Evolutionary conservation across 1,284 basidiomycete genomes (phyloP), one percentile per base, ranked within the genome.

Genomic region (Tylopilus sp.): DNA sequence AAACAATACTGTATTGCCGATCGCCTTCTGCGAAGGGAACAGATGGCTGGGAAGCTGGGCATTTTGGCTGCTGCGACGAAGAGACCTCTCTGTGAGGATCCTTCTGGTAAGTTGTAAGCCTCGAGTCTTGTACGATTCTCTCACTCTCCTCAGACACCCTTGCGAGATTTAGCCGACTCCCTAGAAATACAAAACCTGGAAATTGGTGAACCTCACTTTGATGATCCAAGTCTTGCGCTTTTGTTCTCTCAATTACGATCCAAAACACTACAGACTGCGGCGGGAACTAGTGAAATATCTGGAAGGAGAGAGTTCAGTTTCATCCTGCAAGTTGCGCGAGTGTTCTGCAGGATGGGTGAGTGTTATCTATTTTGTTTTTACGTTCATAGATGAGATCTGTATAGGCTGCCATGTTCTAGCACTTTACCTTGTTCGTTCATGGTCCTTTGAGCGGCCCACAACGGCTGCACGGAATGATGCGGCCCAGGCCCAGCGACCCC

Each of bases 11-110:
- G 86, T 98, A 3, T 72, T 99, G 2, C 94, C 95, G 0, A 77
- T 82, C 20, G 94, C 94, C 0, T 92, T 98, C 67, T 77, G 79
- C 48, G 81, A 86, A 19, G 94, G 94, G 0, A 94, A 98, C 70
- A 81, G 96, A 32, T 98, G 92, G 89, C 76, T 98, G n/a, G 91
- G 85, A n/a, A 92, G 88, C 57, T 99, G 95, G 96, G 92, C 91
- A 5, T 94, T 98, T 70, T 97, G 94, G 92, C 76, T 92, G 57
- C 76, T 98, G 26, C 85, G 86, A 58, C 78, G 92, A 31, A 79
- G 90, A 44, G 94, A 98, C 71, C 68, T 97, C 14, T 87, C 94
- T 2, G 90, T 97, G 19, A 82, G 88, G 42, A 85, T 93, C 43
- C 77, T 96, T 19, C 72, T 95, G 58, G 92, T 92, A 66, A 65